These are phyloP conservation scores for Epithele typhae DNA, from an alignment of 768 basidiomycete species.

Conservation along the genomic window DNA sequence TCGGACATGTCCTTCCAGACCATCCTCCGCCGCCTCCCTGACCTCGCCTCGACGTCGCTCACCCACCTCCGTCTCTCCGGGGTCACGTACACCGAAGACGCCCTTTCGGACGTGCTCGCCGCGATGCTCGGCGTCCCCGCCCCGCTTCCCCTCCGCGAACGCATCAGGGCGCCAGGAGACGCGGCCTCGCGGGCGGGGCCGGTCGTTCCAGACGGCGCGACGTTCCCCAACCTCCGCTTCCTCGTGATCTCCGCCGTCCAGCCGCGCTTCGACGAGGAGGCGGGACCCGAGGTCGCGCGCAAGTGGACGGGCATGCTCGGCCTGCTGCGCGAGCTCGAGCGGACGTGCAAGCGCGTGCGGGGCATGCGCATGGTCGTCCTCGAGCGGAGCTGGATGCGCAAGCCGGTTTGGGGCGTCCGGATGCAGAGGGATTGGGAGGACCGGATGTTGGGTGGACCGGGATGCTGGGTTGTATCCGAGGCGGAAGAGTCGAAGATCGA, in stretches of 20 bases:
- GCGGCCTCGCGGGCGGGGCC: background rate
- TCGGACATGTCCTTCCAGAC: background rate
- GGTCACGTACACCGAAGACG: background rate
- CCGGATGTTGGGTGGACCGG: background rate
- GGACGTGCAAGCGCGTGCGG: background rate
- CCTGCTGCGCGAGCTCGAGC: background rate
- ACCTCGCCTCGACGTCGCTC: background rate
- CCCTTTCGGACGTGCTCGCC: background rate
- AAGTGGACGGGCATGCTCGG: background rate
- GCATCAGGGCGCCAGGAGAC: background rate
- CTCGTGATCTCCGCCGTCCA: background rate
- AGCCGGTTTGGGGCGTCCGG: background rate
- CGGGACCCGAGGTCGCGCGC: background rate
- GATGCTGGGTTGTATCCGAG: background rate
- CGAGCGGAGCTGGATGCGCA: slow-evolving; percentile 2
- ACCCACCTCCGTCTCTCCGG: slow-evolving; percentile 1
- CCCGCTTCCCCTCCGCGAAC: background rate
- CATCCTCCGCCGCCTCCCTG: background rate
- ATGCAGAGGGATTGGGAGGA: background rate
- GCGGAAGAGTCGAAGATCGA: background rate
- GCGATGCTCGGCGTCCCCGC: background rate
- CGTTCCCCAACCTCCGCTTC: background rate
- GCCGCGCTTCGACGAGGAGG: background rate
- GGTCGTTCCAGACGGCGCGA: background rate
- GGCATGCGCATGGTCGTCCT: slow-evolving; percentile 1